A percentile compares a stretch with the other conserved stretches of the same genome.
Conservation (phyloP, 2,329 filamentous ascomycete species). For the Colletotrichum sp. region DNA sequence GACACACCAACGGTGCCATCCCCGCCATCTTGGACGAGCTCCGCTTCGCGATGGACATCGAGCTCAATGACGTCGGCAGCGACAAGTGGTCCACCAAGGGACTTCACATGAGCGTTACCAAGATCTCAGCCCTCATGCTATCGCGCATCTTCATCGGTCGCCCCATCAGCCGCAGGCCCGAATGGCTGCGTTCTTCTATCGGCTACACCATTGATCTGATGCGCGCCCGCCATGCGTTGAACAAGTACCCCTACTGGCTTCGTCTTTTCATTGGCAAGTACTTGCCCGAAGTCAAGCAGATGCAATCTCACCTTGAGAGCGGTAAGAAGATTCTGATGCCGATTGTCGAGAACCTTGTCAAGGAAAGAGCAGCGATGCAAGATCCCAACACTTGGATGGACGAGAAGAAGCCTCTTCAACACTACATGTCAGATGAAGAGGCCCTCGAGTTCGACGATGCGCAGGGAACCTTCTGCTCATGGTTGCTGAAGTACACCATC, state of each 20-base stretch:
- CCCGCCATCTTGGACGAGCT: conserved; percentile 2
- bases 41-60: conserved; percentile 9
- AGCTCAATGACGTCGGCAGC: conserved; percentile 3
- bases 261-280: conserved; percentile 4
- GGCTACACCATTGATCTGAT: conserved; percentile 4
- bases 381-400: background rate
- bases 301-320: background rate
- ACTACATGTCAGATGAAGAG: conserved; percentile 4
- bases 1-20: conserved; percentile 4
- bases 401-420: conserved; percentile 1
- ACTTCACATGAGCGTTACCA: conserved; percentile 9
- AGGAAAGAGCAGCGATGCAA: background rate
- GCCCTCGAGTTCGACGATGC: conserved; percentile 3
- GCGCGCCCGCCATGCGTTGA: conserved; percentile 1
- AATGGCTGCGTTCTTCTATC: conserved; percentile 4
- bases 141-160: conserved; percentile 8
- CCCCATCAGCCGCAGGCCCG: conserved; percentile 1
- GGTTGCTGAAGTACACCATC: background rate
- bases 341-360: conserved; percentile 5
- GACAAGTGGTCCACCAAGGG: conserved; percentile 2
- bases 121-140: conserved; percentile 1
- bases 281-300: conserved; percentile 7
- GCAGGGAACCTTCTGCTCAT: conserved; percentile 4
- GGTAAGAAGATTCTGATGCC: conserved; percentile 6
- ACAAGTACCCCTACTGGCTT: conserved; percentile 7